phyloP scores from a whole-genome alignment of 2,329 filamentous ascomycete genomes.

The Pezicula rhizophila region DNA sequence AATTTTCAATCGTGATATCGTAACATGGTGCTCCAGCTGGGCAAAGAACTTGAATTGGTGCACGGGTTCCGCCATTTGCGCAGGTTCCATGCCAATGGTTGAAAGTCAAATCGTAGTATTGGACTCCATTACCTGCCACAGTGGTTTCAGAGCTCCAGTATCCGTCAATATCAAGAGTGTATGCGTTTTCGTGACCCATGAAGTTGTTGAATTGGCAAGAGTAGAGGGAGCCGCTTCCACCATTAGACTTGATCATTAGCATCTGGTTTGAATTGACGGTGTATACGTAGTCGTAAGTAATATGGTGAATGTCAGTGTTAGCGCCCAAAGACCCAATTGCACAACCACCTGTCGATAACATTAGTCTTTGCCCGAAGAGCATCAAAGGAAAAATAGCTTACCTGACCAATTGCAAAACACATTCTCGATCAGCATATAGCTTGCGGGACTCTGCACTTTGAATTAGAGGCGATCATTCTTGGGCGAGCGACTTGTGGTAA shows the following conservation, averaged over 20 bases:
- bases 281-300: constrained; percentile 52
- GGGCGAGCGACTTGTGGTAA: background rate
- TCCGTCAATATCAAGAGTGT: constrained; percentile 49
- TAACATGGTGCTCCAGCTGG: constrained; percentile 45
- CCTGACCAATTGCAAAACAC: constrained; percentile 55
- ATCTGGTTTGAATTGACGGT: constrained; percentile 55
- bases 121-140: constrained; percentile 42
- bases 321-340: constrained; percentile 49
- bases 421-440: constrained; percentile 50
- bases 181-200: constrained; percentile 53
- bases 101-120: constrained; percentile 46
- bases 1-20: constrained; percentile 42
- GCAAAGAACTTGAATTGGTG: constrained; percentile 47
- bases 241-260: constrained; percentile 57
- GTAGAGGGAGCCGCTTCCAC: constrained; percentile 35
- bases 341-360: constrained; percentile 33
- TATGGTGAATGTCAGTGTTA: constrained; percentile 42
- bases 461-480: background rate
- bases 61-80: constrained; percentile 41
- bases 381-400: too few species aligned
- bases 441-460: constrained; percentile 38
- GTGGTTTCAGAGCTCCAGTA: constrained; percentile 41
- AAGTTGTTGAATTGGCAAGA: constrained; percentile 46
- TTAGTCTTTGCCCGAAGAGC: too few species aligned
- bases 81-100: constrained; percentile 50